Evolutionary conservation across 495 filamentous ascomycete genomes (phyloP), one percentile per base, ranked within the genome.

Genomic region (Xylaria venustula): DNA sequence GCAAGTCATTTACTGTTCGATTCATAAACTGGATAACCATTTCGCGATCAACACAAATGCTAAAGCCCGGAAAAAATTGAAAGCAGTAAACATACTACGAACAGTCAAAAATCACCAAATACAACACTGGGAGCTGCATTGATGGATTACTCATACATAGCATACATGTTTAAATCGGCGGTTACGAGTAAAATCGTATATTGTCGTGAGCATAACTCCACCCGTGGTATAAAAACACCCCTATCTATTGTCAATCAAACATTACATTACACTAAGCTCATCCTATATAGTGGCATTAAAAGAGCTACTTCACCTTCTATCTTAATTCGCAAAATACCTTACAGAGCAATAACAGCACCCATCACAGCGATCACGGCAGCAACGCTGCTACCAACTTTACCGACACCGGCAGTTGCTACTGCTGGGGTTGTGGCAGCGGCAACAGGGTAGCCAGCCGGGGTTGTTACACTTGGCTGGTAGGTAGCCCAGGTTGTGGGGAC

Each of bases 321-420:
- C 20, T 37, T 49, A 47, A 8, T 34, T 20, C 54, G 23, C 49
- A 6, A 36, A 9, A 34, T 20, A 44, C 19, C 37, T 61, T 54
- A 61, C 58, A 72, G 51, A 19, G 63, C 59, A 20, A 66, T 57
- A 17, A 68, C 59, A 40, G 60, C 65, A 47, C 67, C 70, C 34
- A 57, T 61, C 26, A 64, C 20, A 40, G 64, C 70, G n/a, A 72
- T 15, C 28, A 46, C 60, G 17, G 61, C 68, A 28, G 64, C 67
- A 14, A 68, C 28, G 60, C 70, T 63, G 46, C 67, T 65, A 30
- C 64, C 62, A 15, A 70, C 41, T 62, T 67, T 72, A 19, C 61
- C 57, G 19, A 65, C 67, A 60, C 65, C 70, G 5, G 65, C 70
- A 5, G 67, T 70, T 11, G 30, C 30, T 23, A 58, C 57, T 23